A percentile compares a stretch with the other conserved stretches of the same genome.
These are phyloP conservation scores for Kappamyces sp. DNA, from an alignment of 192 early-diverging fungal species.

Conservation along the genomic window DNA sequence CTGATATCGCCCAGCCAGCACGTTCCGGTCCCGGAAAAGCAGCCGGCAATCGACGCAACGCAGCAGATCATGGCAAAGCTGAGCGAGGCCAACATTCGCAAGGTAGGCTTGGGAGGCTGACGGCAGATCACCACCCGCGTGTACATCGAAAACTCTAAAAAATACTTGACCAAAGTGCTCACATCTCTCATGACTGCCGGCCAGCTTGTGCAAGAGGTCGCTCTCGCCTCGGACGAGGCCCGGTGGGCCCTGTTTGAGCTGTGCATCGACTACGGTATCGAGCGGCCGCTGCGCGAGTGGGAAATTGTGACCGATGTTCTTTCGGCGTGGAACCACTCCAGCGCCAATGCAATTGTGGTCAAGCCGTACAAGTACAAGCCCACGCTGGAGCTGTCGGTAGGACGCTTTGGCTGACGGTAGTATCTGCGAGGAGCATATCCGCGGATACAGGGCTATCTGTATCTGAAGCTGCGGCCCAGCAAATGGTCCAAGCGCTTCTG, in stretches of 20 bases:
- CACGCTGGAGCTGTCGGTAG: constrained; percentile 57
- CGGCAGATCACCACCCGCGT: constrained; percentile 71
- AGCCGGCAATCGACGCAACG: too few species aligned
- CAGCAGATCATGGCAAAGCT: constrained; percentile 25
- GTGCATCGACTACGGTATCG: constrained; percentile 77
- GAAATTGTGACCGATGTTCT: constrained; percentile 78
- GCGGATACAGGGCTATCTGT: constrained; percentile 59
- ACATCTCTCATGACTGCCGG: constrained; percentile 68
- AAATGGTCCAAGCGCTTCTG: constrained; percentile 82
- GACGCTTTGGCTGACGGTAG: constrained; percentile 13
- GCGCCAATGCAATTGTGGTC: constrained; percentile 69
- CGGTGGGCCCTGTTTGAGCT: constrained; percentile 90
- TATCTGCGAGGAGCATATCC: constrained; percentile 39
- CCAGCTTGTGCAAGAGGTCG: constrained; percentile 54
- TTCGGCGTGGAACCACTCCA: constrained; percentile 72
- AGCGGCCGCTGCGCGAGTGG: constrained; percentile 87
- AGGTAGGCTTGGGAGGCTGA: constrained; percentile 17
- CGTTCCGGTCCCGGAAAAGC: too few species aligned
- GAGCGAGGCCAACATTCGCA: constrained; percentile 29
- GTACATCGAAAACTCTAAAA: constrained; percentile 72
- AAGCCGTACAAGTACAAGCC: constrained; percentile 64
- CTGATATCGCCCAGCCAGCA: too few species aligned
- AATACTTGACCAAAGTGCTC: constrained; percentile 74
- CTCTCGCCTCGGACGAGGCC: constrained; percentile 32
- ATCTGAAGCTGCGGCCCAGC: constrained; percentile 71